Conservation (phyloP, 139 green algal species). For the Bryopsis sp. region DNA sequence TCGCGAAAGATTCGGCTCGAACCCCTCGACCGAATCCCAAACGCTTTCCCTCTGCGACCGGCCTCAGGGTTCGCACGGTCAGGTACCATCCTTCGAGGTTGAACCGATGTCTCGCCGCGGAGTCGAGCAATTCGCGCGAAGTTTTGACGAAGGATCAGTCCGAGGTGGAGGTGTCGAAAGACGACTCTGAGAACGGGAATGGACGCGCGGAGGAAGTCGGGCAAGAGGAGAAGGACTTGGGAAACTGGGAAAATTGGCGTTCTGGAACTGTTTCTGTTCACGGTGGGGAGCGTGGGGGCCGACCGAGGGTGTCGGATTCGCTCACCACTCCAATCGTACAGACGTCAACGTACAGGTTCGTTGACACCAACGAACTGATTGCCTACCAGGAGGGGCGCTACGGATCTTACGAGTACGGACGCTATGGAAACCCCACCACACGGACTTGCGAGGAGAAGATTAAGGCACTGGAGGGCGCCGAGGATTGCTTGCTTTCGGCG, state of each 20-base stretch:
- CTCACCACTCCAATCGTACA: conserved; percentile 96
- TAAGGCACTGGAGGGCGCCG: conserved; percentile 84
- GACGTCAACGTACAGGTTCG: conserved; percentile 94
- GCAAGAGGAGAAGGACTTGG: conserved; percentile 21
- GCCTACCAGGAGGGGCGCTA: conserved; percentile 92
- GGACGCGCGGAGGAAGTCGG: background rate
- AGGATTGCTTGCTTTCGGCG: conserved; percentile 87
- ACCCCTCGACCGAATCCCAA: no score
- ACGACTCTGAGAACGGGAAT: background rate
- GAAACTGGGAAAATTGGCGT: conserved; percentile 1
- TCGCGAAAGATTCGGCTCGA: background rate
- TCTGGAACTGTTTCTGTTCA: conserved; percentile 38
- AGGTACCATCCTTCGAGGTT: background rate
- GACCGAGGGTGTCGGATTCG: conserved; percentile 77
- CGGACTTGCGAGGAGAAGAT: conserved; percentile 89
- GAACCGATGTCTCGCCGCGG: no score
- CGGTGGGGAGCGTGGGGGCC: conserved; percentile 67
- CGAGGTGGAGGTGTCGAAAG: background rate
- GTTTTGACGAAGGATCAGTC: background rate
- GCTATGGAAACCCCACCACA: conserved; percentile 98
- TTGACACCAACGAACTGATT: conserved; percentile 78
- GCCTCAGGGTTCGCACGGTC: background rate
- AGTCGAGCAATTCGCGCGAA: background rate
- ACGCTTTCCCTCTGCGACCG: background rate
- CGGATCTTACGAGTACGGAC: conserved; percentile 79